Evolutionary conservation across 176 grass and related monocot genomes (phyloP), one percentile per base, ranked within the genome.

Genomic region (Neostapfia colusana): DNA sequence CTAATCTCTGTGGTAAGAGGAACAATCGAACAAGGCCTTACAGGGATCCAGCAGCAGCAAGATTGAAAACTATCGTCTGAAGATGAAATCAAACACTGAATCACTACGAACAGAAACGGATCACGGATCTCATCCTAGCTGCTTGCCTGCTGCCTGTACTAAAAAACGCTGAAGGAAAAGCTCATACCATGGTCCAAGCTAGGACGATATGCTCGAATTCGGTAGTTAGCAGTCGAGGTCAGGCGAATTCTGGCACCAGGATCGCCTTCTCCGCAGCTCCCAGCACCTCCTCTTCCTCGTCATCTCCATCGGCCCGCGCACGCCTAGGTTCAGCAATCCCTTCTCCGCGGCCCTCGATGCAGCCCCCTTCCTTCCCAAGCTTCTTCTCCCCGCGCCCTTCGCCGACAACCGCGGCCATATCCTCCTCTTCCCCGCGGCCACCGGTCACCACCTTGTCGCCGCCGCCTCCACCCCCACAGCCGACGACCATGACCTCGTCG

Each of bases 381-480:
- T 56, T 71, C 58, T 17, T 21, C 8, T 65, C 66, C 65, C 7
- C 42, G 4, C 42, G 74, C 51, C 24, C 74, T 25, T 79, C 81
- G 36, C 75, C 81, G 26, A 88, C 62, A 15, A 83, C 81, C 16
- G 75, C 36, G 42, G 83, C 81, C 16, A 5, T 62, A 56, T 88
- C 80, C 15, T 69, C 62, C 63, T 74, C 80, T 1, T 74, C 74
- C 2, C 41, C 74, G 18, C 51, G 17, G 13, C 75, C 68, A 10
- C 55, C 43, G 25, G 82, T 69, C 17, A 88, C 80, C 69, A 55
- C 67, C 41, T 75, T 74, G 35, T 54, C 11, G 13, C 20, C 26
- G 10, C 67, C 73, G 0, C 68, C 79, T 2, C 24, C 35, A 34
- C 23, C 12, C 0, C 31, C 79, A 27, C 59, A 65, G 73, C 65